These are phyloP conservation scores for Calonectria naviculata DNA, from an alignment of 2,329 filamentous ascomycete species.

Conservation along the genomic window DNA sequence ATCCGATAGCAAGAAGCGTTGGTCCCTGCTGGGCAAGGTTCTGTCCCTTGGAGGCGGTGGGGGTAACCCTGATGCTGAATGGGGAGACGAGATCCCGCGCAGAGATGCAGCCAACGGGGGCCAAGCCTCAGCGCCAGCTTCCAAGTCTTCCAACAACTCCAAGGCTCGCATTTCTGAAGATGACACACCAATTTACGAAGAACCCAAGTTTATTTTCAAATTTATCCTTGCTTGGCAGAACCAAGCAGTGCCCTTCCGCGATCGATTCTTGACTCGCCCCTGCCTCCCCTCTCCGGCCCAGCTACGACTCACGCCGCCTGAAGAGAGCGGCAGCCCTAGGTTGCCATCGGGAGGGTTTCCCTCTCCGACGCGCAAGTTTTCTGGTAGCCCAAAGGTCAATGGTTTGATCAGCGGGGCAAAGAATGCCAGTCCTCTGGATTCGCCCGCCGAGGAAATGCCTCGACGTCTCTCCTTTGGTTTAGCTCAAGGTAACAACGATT, in stretches of 20 bases:
- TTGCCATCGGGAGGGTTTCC: slow-evolving; percentile 52
- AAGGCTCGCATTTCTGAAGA: slow-evolving; percentile 56
- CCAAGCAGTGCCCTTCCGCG: slow-evolving; percentile 64
- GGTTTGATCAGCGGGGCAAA: slow-evolving; percentile 59
- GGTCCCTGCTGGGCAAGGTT: slow-evolving; percentile 73
- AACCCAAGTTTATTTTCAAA: slow-evolving; percentile 75
- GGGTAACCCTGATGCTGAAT: slow-evolving; percentile 32
- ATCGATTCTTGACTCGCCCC: slow-evolving; percentile 74
- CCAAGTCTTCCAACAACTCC: slow-evolving; percentile 48
- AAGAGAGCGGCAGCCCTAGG: slow-evolving; percentile 52
- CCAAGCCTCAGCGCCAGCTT: slow-evolving; percentile 41
- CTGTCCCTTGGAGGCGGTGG: slow-evolving; percentile 51
- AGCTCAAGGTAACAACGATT: slow-evolving; percentile 23
- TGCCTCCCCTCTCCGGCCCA: slow-evolving; percentile 79
- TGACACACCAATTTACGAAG: slow-evolving; percentile 65
- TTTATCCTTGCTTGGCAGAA: slow-evolving; percentile 77
- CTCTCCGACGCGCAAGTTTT: slow-evolving; percentile 58
- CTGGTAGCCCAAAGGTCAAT: slow-evolving; percentile 58
- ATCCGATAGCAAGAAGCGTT: slow-evolving; percentile 66
- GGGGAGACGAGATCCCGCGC: slow-evolving; percentile 59
- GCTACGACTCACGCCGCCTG: slow-evolving; percentile 62
- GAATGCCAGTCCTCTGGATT: slow-evolving; percentile 57
- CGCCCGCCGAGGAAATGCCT: slow-evolving; percentile 44
- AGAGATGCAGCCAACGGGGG: slow-evolving; percentile 22
- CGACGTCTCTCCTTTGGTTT: slow-evolving; percentile 34